Evolutionary conservation across 495 filamentous ascomycete genomes (phyloP), one percentile per base, ranked within the genome.

Genomic region (Neurospora pannonica): DNA sequence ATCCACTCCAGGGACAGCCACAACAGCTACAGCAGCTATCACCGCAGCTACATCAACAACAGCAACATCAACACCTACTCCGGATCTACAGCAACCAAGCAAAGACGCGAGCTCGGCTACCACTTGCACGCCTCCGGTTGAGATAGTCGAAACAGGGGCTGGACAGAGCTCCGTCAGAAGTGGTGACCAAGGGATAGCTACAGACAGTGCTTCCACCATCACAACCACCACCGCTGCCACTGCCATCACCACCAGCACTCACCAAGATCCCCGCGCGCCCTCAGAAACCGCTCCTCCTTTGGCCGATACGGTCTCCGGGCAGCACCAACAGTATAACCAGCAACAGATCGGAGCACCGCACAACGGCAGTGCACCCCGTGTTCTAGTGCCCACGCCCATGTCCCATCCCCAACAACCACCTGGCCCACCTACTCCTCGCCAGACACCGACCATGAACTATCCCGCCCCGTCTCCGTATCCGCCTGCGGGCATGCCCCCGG

Each of bases 381-480:
- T 67, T 34, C 28, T 67, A 67, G 54, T 67, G 54, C 54, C 28
- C 54, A 74, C 78, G 39, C 81, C 80, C 73, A 88, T 88, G 86
- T 87, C 87, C 75, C 85, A 87, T 76, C 71, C 82, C 28, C 82
- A 84, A 67, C 86, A 83, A 73, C 81, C 81, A 11, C 77, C 79
- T 4, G 84, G 85, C 39, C 83, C 82, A 43, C 77, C 82, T 67
- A 34, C 54, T 17, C 54, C 54, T 62, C 86, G 86, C 76, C 86
- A 85, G 75, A 19, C 54, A 67, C 54, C 54, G 54, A 82, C 85
- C 24, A 79, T 85, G 71, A 85, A 83, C 77, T 91, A 91, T 77
- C 85, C 88, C 73, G 87, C 84, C 73, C 84, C 86, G 67, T 84
- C 88, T 60, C 82, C 84, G 28, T 91, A 90, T 78, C 86, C 88